These are phyloP conservation scores for Blastomyces gilchristii DNA, from an alignment of 2,329 filamentous ascomycete species.

Conservation along the genomic window DNA sequence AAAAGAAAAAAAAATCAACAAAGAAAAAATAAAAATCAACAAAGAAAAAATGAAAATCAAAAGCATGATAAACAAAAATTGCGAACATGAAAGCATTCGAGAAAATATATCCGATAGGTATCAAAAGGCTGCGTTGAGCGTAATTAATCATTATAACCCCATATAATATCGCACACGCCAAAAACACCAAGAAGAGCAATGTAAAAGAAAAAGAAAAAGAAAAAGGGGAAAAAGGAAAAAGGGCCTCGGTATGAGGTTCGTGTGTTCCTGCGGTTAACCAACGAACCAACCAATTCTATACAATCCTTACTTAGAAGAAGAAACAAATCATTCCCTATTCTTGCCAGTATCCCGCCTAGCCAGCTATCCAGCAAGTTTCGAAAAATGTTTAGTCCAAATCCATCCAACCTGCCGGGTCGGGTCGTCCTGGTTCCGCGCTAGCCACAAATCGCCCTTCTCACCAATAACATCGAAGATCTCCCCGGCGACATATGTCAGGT, in stretches of 20 bases:
- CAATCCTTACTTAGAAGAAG: background rate
- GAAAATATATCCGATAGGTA: background rate
- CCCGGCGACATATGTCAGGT: conserved; percentile 87
- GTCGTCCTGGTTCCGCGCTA: conserved; percentile 96
- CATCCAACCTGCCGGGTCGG: conserved; percentile 68
- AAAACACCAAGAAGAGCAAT: background rate
- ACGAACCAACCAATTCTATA: background rate
- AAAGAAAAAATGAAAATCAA: background rate
- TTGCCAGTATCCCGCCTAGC: background rate
- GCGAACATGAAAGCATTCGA: background rate
- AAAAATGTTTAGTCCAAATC: conserved; percentile 99
- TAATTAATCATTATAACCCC: background rate
- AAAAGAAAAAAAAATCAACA: background rate
- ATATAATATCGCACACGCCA: background rate
- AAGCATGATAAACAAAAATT: background rate
- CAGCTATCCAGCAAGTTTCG: conserved; percentile 35
- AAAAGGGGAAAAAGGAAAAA: background rate
- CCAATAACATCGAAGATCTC: conserved; percentile 92
- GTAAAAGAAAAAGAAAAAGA: background rate
- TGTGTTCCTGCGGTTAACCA: background rate
- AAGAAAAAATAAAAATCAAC: background rate
- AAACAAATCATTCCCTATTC: background rate
- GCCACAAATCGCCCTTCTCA: conserved; percentile 94
- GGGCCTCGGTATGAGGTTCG: background rate
- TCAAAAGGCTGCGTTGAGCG: background rate